Conservation (phyloP, 352 stramenopile genomes). For the Globisporangium canariense region DNA sequence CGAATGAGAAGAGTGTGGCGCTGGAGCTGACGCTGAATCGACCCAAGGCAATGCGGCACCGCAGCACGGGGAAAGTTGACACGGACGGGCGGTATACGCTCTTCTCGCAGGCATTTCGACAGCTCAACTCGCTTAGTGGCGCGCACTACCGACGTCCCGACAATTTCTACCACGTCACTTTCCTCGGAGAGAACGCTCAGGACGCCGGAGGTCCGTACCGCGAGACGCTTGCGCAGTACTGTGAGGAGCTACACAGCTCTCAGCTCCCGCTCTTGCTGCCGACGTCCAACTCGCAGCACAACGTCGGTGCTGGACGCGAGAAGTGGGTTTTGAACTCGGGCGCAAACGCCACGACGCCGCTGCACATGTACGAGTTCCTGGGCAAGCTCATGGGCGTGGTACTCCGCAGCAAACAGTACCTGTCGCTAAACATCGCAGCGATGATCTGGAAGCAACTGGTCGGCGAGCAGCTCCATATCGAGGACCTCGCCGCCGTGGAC, state of each 20-base stretch:
- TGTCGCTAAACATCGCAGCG: conserved; percentile 81
- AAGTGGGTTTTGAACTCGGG: conserved; percentile 90
- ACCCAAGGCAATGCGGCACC: conserved; percentile 80
- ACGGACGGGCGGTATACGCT: conserved; percentile 59
- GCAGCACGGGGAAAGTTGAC: conserved; percentile 52
- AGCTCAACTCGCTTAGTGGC: conserved; percentile 63
- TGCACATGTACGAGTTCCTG: conserved; percentile 90
- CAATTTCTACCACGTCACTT: conserved; percentile 83
- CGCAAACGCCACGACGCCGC: conserved; percentile 34
- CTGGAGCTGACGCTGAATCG: conserved; percentile 81
- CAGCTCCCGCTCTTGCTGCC: conserved; percentile 88
- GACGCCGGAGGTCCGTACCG: conserved; percentile 86
- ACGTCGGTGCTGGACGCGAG: conserved; percentile 84
- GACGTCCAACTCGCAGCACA: conserved; percentile 86
- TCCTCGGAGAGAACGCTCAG: conserved; percentile 83
- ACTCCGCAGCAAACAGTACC: conserved; percentile 86
- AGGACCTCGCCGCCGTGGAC: conserved; percentile 86
- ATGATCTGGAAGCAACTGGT: conserved; percentile 91
- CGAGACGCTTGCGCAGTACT: conserved; percentile 83
- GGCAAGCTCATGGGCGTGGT: conserved; percentile 89
- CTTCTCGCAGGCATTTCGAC: conserved; percentile 84
- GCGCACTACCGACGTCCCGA: conserved; percentile 59
- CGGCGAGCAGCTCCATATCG: conserved; percentile 54
- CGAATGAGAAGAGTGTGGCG: conserved; percentile 32
- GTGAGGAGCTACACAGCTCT: conserved; percentile 70